Percentiles rank a stretch among this genome's conserved stretches.
phyloP scores from a whole-genome alignment of 2,329 filamentous ascomycete genomes.

The Nemania bipapillata region DNA sequence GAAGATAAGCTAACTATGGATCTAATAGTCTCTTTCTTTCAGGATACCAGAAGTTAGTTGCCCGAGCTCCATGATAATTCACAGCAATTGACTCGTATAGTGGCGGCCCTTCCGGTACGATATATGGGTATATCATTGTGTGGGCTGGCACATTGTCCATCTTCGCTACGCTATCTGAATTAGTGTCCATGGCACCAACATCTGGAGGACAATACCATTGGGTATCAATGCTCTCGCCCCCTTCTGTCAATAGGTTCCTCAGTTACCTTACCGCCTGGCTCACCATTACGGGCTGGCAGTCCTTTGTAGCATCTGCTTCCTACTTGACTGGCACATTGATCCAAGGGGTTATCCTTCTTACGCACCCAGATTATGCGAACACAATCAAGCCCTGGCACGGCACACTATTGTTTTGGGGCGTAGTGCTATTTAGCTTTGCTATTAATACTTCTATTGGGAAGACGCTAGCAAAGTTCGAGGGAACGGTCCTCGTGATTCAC shows the following conservation, averaged over 20 bases:
- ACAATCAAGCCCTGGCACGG: constrained; percentile 38
- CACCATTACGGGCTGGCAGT: constrained; percentile 39
- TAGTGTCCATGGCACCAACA: constrained; percentile 56
- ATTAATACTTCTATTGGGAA: constrained; percentile 50
- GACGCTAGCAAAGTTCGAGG: constrained; percentile 53
- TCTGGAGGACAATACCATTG: constrained; percentile 44
- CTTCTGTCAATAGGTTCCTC: constrained; percentile 23
- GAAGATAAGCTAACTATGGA: constrained; percentile 29
- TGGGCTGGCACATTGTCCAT: constrained; percentile 60
- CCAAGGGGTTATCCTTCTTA: constrained; percentile 37
- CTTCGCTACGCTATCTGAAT: constrained; percentile 59
- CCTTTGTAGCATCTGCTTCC: constrained; percentile 23
- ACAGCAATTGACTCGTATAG: constrained; percentile 11
- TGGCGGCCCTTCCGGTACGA: constrained; percentile 56
- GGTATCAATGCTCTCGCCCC: constrained; percentile 44
- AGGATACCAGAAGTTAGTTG: not conserved
- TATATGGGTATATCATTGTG: constrained; percentile 64
- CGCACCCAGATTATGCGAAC: constrained; percentile 32
- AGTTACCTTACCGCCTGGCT: constrained; percentile 43
- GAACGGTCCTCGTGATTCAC: constrained; percentile 55
- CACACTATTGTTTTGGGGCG: constrained; percentile 49
- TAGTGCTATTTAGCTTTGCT: constrained; percentile 55
- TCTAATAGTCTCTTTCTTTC: not conserved
- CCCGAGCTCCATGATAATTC: not conserved
- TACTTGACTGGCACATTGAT: constrained; percentile 38